Base-by-base conservation (phyloP, 257 asterid species). In the Agastache rugosa region DNA sequence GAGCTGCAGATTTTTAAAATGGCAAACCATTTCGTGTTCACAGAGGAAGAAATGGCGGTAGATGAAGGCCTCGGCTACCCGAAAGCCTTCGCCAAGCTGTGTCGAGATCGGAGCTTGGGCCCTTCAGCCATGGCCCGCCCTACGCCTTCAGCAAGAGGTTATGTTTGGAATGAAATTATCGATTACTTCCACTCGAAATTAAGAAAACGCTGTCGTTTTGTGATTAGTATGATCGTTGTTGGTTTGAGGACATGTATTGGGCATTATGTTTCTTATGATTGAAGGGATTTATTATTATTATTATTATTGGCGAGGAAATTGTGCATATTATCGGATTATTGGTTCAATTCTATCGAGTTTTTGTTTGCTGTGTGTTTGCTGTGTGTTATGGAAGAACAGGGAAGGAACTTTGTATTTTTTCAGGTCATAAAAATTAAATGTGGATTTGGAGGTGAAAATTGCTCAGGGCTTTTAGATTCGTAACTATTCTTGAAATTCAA, bases 1-100 rank as follows among this genome's bases (percentile, higher is more conserved):
- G 63, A 68, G 5, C 11, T 29, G n/a, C 45, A 44, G 54, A 34
- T 74, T 63, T 63, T 1, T 27, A 0, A 17, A 31, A 91, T 91
- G 93, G 84, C 89, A 67, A 73, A 61, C 5, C 86, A 85, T 77
- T n/a, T 84, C 29, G 75, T 75, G 66, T 86, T 94, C 71, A 87
- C 83, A 7, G 85, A 80, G 6, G 97, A 92, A 50, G 99, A 92
- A 55, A 79, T 89, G 84, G 83, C 79, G 4, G 61, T 83, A 16
- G 97, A 92, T 23, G 87, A 82, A 34, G 86, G 87, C 45, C 81
- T 92, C 4, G 99, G 99, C 12, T 87, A 92, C 83, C 97, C 99
- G 44, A 87, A 83, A 68, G 96, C 96, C 72, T 94, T 77, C 58
- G 89, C 92, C 0, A 87, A 84, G 86, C 85, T 94, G 23, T 90